These are phyloP conservation scores for Aspergillus steynii DNA, from an alignment of 495 filamentous ascomycete species.

Conservation along the genomic window DNA sequence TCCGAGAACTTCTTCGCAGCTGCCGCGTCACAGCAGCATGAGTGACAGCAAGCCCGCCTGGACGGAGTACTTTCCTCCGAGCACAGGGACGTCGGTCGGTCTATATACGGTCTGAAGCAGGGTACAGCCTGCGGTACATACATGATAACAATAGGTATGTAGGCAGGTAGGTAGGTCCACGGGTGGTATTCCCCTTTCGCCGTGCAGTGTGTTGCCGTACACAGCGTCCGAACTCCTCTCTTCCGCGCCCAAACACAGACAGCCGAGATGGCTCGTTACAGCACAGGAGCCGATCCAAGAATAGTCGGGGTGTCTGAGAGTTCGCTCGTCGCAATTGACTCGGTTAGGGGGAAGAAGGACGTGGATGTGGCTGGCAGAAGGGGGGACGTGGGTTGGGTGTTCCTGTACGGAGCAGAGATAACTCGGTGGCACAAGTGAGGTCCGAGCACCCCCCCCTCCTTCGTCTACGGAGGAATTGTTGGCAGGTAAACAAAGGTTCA, in stretches of 20 bases:
- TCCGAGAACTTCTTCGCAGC: neutral
- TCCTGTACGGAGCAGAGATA: neutral
- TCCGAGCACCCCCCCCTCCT: neutral
- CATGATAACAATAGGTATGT: neutral
- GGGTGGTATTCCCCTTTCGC: neutral
- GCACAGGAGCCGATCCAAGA: neutral
- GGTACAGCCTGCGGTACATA: neutral
- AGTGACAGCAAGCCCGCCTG: neutral
- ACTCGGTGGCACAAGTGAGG: neutral
- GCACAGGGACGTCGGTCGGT: neutral
- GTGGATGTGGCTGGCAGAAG: neutral
- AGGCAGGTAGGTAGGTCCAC: neutral
- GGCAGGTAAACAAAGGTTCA: neutral
- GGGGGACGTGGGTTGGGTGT: neutral
- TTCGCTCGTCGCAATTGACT: neutral
- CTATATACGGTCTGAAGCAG: too few species aligned
- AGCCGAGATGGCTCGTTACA: neutral
- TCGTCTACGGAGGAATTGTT: neutral
- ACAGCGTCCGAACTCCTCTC: neutral
- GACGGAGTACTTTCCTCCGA: neutral
- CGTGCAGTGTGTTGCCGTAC: neutral
- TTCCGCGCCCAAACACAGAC: neutral
- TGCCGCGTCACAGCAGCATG: neutral
- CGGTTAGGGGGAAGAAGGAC: neutral
- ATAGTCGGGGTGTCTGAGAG: neutral